Percentiles rank a stretch among this genome's conserved stretches.
Evolutionary conservation across 768 basidiomycete genomes (phyloP).

Genomic region (Candolleomyces efflorescens): DNA sequence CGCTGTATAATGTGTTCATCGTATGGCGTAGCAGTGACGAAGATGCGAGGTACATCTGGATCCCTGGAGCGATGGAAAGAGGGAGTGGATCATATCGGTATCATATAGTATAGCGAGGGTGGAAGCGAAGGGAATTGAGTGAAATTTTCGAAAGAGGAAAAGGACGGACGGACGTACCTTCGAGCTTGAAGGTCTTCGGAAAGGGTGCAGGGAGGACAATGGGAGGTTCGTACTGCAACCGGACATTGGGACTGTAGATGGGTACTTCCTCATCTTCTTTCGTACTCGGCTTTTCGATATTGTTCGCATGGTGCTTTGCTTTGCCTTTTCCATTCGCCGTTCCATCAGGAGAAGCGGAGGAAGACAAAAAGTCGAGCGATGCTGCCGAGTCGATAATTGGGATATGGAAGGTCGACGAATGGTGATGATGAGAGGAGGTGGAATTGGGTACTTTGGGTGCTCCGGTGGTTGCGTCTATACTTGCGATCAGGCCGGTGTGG

Average conservation of each 20-base stretch:
- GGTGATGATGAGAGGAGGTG: constrained; percentile 1
- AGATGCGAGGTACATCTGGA: constrained; percentile 68
- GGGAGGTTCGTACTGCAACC: constrained; percentile 68
- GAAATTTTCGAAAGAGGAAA: background rate
- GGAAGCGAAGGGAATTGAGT: no score
- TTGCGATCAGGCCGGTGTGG: constrained; percentile 55
- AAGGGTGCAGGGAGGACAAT: constrained; percentile 62
- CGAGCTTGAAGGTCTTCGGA: constrained; percentile 62
- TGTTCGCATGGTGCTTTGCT: background rate
- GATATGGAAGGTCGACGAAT: background rate
- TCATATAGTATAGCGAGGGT: no score
- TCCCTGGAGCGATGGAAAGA: no score
- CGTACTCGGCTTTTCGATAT: background rate
- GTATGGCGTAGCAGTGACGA: constrained; percentile 69
- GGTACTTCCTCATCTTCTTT: constrained; percentile 35
- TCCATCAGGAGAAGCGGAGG: constrained; percentile 17
- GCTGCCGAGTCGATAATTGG: constrained; percentile 4
- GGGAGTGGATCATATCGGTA: no score
- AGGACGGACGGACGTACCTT: constrained; percentile 45
- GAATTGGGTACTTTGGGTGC: constrained; percentile 18
- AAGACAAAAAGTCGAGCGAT: constrained; percentile 13
- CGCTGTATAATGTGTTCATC: constrained; percentile 69
- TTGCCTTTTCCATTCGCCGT: constrained; percentile 12
- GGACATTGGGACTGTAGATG: constrained; percentile 62
- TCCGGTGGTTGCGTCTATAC: constrained; percentile 44